A percentile compares a stretch with the other conserved stretches of the same genome.
Conservation (phyloP, 768 basidiomycete species). For the Tricholoma furcatifolium region DNA sequence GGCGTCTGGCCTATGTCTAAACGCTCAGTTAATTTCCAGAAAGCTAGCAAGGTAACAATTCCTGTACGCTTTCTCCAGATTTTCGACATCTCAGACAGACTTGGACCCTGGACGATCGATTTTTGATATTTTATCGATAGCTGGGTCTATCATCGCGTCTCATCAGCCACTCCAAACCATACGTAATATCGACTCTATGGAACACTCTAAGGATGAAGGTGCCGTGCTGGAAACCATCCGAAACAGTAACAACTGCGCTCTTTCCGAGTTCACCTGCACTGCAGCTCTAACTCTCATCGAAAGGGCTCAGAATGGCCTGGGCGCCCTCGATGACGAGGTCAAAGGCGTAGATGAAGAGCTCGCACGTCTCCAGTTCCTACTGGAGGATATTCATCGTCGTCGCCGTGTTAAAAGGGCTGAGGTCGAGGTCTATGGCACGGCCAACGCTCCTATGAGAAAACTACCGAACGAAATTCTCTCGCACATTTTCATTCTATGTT, state of each 20-base stretch:
- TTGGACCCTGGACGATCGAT: no score
- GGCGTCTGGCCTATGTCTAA: no score
- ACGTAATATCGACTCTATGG: not conserved
- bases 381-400: not conserved
- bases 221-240: not conserved
- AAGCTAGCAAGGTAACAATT: no score
- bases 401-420: not conserved
- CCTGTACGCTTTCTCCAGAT: no score
- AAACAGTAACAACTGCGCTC: not conserved
- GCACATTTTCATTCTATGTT: slow-evolving; percentile 7
- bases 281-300: not conserved
- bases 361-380: not conserved
- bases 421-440: slow-evolving; percentile 3
- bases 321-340: not conserved
- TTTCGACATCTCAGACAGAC: no score
- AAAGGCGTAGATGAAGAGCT: no score
- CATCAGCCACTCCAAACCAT: no score
- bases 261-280: not conserved
- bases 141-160: no score
- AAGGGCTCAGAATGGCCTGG: not conserved
- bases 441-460: slow-evolving; percentile 2
- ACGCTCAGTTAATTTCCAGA: no score
- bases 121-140: no score
- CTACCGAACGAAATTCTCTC: slow-evolving; percentile 6
- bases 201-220: not conserved